Base-by-base conservation (phyloP, 2,329 filamentous ascomycete genomes). In the Talaromyces atroroseus region DNA sequence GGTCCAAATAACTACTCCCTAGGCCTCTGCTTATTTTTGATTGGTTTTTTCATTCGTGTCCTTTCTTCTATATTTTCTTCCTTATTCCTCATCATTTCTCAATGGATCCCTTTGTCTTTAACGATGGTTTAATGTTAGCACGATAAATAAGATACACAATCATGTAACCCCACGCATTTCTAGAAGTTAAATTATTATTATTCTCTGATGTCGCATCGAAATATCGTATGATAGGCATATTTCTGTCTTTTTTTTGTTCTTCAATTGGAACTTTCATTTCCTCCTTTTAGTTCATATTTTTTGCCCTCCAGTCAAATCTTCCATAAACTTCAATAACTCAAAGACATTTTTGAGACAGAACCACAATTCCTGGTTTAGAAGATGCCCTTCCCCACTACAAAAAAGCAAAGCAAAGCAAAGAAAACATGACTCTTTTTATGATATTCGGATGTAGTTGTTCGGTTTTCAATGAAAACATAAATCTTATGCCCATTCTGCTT, bases 111-210 rank as follows among this genome's bases (percentile, higher is more conserved):
- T 57, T 63, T 56, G 5, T 29, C 52, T 64, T 66, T 67, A 60
- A 64, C 57, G 64, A 65, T 63, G 55, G 58, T 60, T 58, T 61
- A 58, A 60, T 65, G 69, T 56, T 59, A 64, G 71, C 64, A 74
- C 66, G 73, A 74, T 74, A 74, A 70, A 70, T 64, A 72, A 75
- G 74, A 76, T 76, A 72, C 74, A 75, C 74, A 70, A 61, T 76
- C 74, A 75, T 76, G 74, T 76, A 76, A 65, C 70, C 71, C 68
- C 52, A 60, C 63, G 51, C 59, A 49, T 53, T 59, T 58, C 51
- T 59, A 64, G 65, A 68, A 71, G 69, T 67, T 71, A 72, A 64
- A 61, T 63, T 69, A 68, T 72, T 73, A 72, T 69, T 71, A 67
- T 46, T 23, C 54, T 56, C 58, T 59, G 55, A 44, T 52, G 54